phyloP scores from a whole-genome alignment of 306 rosid genomes.

The Cucumis hystrix region DNA sequence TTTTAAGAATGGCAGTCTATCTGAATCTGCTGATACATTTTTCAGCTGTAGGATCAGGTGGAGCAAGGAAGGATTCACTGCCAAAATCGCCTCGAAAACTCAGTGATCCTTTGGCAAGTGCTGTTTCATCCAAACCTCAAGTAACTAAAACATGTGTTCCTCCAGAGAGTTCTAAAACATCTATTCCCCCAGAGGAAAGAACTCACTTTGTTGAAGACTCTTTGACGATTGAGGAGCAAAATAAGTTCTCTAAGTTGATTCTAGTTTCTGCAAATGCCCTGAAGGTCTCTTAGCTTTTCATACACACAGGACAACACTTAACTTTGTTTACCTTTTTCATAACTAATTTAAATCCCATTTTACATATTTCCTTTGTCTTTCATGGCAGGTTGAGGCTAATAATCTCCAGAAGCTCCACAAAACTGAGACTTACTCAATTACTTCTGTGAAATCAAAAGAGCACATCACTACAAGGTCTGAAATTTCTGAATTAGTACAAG shows the following conservation, averaged over 20 bases:
- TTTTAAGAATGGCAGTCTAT: not conserved
- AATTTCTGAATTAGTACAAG: conserved; percentile 22
- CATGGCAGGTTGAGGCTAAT: conserved; percentile 37
- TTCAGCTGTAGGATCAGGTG: conserved; percentile 34
- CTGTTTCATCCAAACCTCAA: conserved; percentile 27
- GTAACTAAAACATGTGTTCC: conserved; percentile 26
- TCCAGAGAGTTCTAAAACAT: conserved; percentile 20
- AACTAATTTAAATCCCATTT: conserved; percentile 3
- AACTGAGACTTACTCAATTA: conserved; percentile 4
- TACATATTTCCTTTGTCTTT: conserved; percentile 1
- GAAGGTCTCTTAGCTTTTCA: conserved; percentile 16
- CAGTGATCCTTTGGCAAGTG: conserved; percentile 15
- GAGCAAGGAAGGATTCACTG: conserved; percentile 24
- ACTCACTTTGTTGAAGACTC: conserved; percentile 11
- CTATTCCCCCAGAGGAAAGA: conserved; percentile 19
- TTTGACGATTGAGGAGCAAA: not conserved
- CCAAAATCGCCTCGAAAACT: conserved; percentile 34
- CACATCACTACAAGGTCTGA: conserved; percentile 6
- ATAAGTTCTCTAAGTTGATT: conserved; percentile 6
- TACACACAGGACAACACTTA: not conserved
- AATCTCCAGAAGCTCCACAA: conserved; percentile 15
- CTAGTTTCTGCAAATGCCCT: conserved; percentile 18
- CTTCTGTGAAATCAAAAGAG: conserved; percentile 7
- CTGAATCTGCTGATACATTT: not conserved
- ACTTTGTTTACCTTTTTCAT: not conserved